These are phyloP conservation scores for Pyropia haitanensis DNA, from an alignment of 23 red algal genomes.

Conservation along the genomic window DNA sequence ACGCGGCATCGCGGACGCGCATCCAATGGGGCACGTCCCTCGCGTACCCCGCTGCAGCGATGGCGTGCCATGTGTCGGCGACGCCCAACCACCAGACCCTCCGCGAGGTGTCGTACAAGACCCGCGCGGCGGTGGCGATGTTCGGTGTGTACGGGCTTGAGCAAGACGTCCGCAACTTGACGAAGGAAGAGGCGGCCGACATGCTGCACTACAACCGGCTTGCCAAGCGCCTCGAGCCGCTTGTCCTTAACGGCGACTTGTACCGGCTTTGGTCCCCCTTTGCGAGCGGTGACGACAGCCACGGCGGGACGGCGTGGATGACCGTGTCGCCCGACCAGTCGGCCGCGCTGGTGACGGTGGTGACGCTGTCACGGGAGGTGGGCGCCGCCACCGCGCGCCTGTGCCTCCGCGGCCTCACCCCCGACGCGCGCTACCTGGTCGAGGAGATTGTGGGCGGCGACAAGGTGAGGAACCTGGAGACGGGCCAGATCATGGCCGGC, in stretches of 20 bases:
- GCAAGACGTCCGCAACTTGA: constrained; percentile 19
- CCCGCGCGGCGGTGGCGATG: constrained; percentile 46
- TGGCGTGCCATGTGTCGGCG: constrained; percentile 35
- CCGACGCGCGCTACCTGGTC: constrained; percentile 8
- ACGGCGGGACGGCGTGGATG: constrained; percentile 23
- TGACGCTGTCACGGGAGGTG: constrained; percentile 27
- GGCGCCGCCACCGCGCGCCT: constrained; percentile 15
- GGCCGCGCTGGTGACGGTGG: constrained; percentile 20
- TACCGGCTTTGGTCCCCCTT: constrained; percentile 50
- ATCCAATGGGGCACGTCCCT: constrained; percentile 39
- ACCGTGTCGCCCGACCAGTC: constrained; percentile 14
- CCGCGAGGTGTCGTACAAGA: constrained; percentile 19
- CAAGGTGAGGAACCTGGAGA: constrained; percentile 17
- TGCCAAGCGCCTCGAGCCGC: constrained; percentile 5
- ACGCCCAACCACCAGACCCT: constrained; percentile 49
- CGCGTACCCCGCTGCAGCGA: constrained; percentile 11
- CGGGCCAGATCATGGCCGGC: constrained; percentile 20
- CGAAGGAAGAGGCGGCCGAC: constrained; percentile 22
- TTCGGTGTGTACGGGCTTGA: constrained; percentile 38
- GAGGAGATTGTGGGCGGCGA: constrained; percentile 22
- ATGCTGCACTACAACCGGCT: constrained; percentile 21
- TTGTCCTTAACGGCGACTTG: constrained; percentile 18
- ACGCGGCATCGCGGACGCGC: constrained; percentile 26
- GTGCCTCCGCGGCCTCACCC: constrained; percentile 13
- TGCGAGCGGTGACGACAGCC: neutral